A percentile compares a stretch with the other conserved stretches of the same genome.
Evolutionary conservation across 2,329 filamentous ascomycete species (phyloP).

Genomic region (Teratosphaeria gauchensis): DNA sequence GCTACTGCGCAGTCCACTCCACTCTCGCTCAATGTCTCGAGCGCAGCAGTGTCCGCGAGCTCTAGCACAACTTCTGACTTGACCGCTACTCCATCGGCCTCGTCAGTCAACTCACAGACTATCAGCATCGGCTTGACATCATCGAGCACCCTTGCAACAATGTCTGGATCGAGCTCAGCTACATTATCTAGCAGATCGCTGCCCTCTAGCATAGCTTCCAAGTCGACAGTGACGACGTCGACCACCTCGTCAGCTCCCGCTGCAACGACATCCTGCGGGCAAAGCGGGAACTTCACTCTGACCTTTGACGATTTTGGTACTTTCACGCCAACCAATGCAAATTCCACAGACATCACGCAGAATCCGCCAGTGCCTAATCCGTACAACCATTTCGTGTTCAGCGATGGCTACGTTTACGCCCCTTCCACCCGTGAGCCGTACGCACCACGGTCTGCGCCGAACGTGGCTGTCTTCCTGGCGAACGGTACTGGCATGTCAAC

Average conservation of each 20-base stretch:
- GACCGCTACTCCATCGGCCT: not conserved
- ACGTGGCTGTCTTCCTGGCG: conserved; percentile 39
- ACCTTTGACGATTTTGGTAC: conserved; percentile 29
- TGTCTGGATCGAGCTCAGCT: not conserved
- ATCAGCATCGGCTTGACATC: not conserved
- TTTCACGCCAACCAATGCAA: conserved; percentile 20
- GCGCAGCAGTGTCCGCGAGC: conserved; percentile 1
- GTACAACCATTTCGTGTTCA: conserved; percentile 44
- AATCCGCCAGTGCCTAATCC: conserved; percentile 37
- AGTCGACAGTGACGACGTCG: not conserved
- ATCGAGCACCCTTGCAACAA: not conserved
- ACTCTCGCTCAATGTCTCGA: conserved; percentile 1
- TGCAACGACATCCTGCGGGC: conserved; percentile 26
- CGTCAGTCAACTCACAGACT: not conserved
- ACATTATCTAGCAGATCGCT: not conserved
- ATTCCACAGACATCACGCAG: conserved; percentile 24
- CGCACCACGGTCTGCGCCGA: conserved; percentile 35
- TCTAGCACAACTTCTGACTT: conserved; percentile 3
- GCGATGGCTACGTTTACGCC: conserved; percentile 41
- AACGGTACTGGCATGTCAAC: conserved; percentile 17
- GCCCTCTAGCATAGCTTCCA: not conserved
- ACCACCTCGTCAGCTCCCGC: not conserved
- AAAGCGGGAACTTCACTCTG: conserved; percentile 35
- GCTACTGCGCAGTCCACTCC: not conserved
- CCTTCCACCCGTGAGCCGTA: conserved; percentile 37